Base-by-base conservation (phyloP, 805 yeast genomes). In the Candida ulmi region DNA sequence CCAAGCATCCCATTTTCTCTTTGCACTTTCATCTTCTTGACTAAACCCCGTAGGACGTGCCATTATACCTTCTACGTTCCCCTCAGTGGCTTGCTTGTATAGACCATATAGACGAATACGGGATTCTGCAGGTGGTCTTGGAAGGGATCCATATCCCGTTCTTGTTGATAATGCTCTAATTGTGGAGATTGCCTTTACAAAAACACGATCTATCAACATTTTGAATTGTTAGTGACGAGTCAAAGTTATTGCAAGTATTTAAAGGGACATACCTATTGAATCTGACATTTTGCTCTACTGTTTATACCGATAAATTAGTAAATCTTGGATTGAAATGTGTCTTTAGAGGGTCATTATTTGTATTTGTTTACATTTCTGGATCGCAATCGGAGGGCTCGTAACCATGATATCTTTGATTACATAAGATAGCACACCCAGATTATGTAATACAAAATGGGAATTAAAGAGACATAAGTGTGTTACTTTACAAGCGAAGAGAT, bases 1-100 rank as follows among this genome's bases (percentile, higher is more conserved):
- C 95, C 96, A 87, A 0, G 95, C 88, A 50, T 83, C 90, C 83
- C 88, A 84, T 57, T 87, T 86, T 49, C 78, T 72, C 53, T 75
- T 74, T 9, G 82, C 83, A 4, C 80, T 80, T 46, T 73, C 81
- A 51, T 78, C 86, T 47, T 80, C 87, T 8, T 74, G 66, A 1
- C 74, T 60, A 31, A 57, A 60, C 5, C 88, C 90, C 1, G 61
- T 59, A 0, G 91, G 91, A 35, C 88, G 63, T 2, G 73, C 71
- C 77, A 83, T 72, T 31, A 82, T 68, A 2, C 81, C 81, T 35
- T 72, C 74, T 8, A 84, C 88, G 57, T 87, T 78, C 8, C 96
- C 96, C 60, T 85, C 68, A 1, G 95, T 87, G 2, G 95, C 90
- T 56, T 87, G 96, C 52, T 87, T 88, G 62, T 86, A 87, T 37